A percentile compares a stretch with the other conserved stretches of the same genome.
phyloP scores from a whole-genome alignment of 176 grass and related monocot genomes.

The Lolium multiflorum region DNA sequence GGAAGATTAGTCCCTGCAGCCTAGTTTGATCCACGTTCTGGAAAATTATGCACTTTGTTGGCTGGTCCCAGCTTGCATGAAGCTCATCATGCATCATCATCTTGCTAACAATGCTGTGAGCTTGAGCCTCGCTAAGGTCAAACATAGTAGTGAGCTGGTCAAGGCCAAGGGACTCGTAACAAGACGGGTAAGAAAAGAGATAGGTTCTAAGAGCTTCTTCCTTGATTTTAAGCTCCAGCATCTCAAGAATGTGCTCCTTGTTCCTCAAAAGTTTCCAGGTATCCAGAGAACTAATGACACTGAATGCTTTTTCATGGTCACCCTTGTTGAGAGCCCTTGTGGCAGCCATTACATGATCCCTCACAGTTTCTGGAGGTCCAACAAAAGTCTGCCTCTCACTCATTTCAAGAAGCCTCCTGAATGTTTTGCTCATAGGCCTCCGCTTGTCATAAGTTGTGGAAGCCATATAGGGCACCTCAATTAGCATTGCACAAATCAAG shows the following conservation, averaged over 20 bases:
- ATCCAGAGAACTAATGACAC: conserved; percentile 70
- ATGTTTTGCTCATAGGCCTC: conserved; percentile 82
- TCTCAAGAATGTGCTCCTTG: conserved; percentile 77
- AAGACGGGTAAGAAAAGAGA: conserved; percentile 78
- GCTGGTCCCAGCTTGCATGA: conserved; percentile 92
- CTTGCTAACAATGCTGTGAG: conserved; percentile 84
- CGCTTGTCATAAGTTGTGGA: conserved; percentile 73
- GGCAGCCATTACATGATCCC: conserved; percentile 93
- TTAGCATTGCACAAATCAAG: conserved; percentile 92
- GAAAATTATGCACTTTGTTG: conserved; percentile 85
- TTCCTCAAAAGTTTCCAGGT: conserved; percentile 93
- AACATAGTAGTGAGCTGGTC: conserved; percentile 86
- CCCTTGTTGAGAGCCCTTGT: conserved; percentile 81
- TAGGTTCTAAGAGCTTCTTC: conserved; percentile 92
- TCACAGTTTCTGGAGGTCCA: conserved; percentile 88
- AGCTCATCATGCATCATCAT: conserved; percentile 98
- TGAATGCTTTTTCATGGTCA: conserved; percentile 74
- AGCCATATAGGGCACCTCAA: conserved; percentile 93
- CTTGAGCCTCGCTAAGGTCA: conserved; percentile 72
- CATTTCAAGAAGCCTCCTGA: conserved; percentile 93
- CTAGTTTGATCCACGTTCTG: conserved; percentile 90
- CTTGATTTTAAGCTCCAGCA: conserved; percentile 89
- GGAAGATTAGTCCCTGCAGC: conserved; percentile 88
- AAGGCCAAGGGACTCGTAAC: conserved; percentile 77
- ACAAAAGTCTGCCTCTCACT: conserved; percentile 92